Evolutionary conservation across 345 rosid genomes (phyloP).

Genomic region (Citropsis articulata): DNA sequence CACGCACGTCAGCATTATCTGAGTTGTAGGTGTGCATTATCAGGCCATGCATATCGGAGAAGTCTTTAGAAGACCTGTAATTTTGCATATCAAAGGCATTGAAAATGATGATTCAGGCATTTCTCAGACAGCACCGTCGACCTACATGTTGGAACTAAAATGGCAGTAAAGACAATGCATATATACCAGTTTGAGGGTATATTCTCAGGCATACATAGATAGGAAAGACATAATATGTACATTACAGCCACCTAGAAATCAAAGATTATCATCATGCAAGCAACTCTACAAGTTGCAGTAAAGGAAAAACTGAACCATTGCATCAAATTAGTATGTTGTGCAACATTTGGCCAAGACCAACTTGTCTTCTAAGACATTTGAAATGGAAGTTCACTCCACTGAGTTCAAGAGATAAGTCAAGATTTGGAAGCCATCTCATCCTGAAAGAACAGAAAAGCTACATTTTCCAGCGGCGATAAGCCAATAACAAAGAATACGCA

Average conservation of each 20-base stretch:
- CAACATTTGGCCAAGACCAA: neutral
- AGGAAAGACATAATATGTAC: neutral
- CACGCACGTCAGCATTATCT: slow-evolving; percentile 67
- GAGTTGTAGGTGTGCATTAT: slow-evolving; percentile 87
- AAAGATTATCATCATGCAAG: neutral
- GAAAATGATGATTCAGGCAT: slow-evolving; percentile 53
- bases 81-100: slow-evolving; percentile 60
- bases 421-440: neutral
- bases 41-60: slow-evolving; percentile 86
- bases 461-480: neutral
- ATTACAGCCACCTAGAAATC: neutral
- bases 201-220: slow-evolving; percentile 2
- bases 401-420: neutral
- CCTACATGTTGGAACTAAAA: slow-evolving; percentile 32
- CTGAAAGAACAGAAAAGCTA: neutral
- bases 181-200: slow-evolving; percentile 8
- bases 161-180: slow-evolving; percentile 14
- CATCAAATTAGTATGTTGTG: slow-evolving; percentile 2
- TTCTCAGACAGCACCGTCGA: slow-evolving; percentile 20
- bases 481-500: neutral
- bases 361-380: neutral
- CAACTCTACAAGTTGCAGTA: neutral
- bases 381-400: neutral
- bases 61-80: slow-evolving; percentile 90
- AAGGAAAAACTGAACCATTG: neutral